Conservation (phyloP, 257 asterid genomes). For the Nicotiana paniculata region DNA sequence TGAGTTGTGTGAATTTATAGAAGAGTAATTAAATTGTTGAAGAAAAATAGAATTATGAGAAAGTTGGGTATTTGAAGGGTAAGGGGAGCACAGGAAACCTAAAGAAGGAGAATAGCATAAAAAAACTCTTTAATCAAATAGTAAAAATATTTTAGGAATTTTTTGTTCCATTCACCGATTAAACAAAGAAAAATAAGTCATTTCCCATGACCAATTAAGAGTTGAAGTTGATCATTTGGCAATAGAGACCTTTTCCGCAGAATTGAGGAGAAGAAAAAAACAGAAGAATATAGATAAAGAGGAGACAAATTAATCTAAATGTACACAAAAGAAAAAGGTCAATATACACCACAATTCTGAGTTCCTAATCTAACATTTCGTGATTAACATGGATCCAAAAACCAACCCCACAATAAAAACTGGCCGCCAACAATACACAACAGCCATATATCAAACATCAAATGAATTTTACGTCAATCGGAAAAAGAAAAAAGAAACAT, state of each 20-base stretch:
- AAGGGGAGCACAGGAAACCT: too few species aligned
- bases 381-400: neutral
- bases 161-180: too few species aligned
- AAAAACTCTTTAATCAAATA: too few species aligned
- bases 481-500: neutral
- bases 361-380: neutral
- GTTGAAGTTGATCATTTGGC: too few species aligned
- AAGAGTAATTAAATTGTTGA: too few species aligned
- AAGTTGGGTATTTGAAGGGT: too few species aligned
- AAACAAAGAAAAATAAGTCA: too few species aligned
- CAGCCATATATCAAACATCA: neutral
- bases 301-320: neutral
- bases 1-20: too few species aligned
- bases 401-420: neutral
- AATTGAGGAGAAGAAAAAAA: neutral
- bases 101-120: too few species aligned
- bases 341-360: neutral
- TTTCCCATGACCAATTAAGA: too few species aligned
- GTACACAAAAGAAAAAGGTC: neutral
- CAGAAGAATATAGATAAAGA: neutral
- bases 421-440: neutral
- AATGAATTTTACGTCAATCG: neutral
- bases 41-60: too few species aligned
- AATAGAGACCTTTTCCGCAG: neutral
- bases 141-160: too few species aligned